These are phyloP conservation scores for Davidsoniella eucalypti DNA, from an alignment of 2,329 filamentous ascomycete genomes.

Conservation along the genomic window DNA sequence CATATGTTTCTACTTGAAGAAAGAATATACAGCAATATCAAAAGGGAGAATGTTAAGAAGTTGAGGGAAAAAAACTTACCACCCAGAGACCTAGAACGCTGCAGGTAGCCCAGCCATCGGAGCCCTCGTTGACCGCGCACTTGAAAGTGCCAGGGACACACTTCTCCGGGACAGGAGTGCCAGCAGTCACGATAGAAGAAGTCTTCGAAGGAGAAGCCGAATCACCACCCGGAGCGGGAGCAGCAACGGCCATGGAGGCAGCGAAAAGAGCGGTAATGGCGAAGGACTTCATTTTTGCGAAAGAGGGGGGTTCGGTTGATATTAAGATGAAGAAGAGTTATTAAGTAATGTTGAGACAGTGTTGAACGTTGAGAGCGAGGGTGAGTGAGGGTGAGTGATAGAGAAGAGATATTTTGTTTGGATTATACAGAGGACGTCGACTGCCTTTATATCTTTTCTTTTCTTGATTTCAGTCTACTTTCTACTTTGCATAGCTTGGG, in stretches of 20 bases:
- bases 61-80: constrained; percentile 17
- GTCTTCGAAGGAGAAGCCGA: no score
- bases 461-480: no score
- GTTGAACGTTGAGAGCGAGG: no score
- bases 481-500: no score
- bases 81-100: constrained; percentile 18
- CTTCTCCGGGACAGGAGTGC: neutral
- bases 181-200: neutral
- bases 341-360: neutral
- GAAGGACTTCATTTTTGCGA: neutral
- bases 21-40: neutral
- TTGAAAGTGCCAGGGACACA: constrained; percentile 23
- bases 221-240: constrained; percentile 1
- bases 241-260: neutral
- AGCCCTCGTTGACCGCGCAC: constrained; percentile 17
- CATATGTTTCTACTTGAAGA: neutral
- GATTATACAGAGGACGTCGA: no score
- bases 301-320: neutral
- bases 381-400: no score
- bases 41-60: neutral
- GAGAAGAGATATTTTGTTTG: no score
- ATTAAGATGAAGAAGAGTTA: neutral
- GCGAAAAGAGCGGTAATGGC: neutral
- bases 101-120: constrained; percentile 21
- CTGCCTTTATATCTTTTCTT: no score